Evolutionary conservation across 495 filamentous ascomycete genomes (phyloP), one percentile per base, ranked within the genome.

Genomic region (Melanomma pulvis-pyrius): DNA sequence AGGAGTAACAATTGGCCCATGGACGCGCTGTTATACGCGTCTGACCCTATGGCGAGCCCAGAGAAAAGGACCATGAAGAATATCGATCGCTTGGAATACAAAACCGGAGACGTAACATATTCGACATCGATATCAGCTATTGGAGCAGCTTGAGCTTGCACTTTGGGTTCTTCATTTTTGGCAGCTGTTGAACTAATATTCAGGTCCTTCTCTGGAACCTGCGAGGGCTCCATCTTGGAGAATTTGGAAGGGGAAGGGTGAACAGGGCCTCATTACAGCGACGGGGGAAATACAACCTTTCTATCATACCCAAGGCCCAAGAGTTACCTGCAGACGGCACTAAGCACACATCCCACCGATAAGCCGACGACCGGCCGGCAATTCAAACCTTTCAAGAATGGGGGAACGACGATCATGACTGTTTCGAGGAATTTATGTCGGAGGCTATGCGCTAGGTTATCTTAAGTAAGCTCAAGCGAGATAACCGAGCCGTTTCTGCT

Each of bases 1-100:
- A 71, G 64, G 8, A 58, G 51, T 1, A 59, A 19, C 51, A 68
- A 59, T 25, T 67, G 56, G 1, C 68, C 68, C 28, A 58, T 65
- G 11, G 58, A 11, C 12, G 52, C 52, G 53, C 51, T 54, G 47
- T 65, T 65, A 13, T 60, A 60, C 17, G 39, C 57, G 26, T 60
- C 57, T 47, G 39, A 48, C 15, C 57, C 57, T 51, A 60, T 60
- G 12, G 57, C 57, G 3, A 60, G 57, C 13, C 57, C 57, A 49
- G 57, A 60, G 57, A 60, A 60, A n/a, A 60, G 39, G 17, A 49
- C 26, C 57, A 60, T 60, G 57, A 60, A 50, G 24, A 47, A 47
- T 47, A 60, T 50, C 17, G 57, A 60, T 21, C 32, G 12, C 22
- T 57, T 57, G 11, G 53, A 57, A 21, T 57, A 57, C 6, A 57